Evolutionary conservation across 345 rosid genomes (phyloP).

Genomic region (Eucalyptus cloeziana): DNA sequence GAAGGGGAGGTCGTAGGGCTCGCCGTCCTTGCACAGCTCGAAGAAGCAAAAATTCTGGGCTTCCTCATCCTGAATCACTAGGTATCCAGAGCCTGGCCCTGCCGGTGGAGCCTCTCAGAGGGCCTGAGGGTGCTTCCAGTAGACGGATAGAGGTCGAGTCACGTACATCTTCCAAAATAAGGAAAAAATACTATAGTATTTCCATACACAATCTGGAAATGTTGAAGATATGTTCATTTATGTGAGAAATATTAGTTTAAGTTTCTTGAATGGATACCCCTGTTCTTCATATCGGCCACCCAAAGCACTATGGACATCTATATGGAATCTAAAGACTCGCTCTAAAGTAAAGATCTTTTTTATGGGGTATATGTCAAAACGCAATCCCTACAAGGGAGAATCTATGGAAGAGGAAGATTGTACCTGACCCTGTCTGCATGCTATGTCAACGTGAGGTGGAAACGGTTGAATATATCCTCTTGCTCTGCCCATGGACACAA

Average conservation of each 20-base stretch:
- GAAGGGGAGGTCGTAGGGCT: conserved; percentile 8
- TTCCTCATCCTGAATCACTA: conserved; percentile 33
- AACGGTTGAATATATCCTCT: too few relatives aligned
- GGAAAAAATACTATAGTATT: neutral
- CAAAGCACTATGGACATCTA: neutral
- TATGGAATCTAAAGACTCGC: neutral
- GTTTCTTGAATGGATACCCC: too few relatives aligned
- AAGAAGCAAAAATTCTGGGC: conserved; percentile 5
- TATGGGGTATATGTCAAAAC: too few relatives aligned
- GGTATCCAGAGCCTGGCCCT: conserved; percentile 26
- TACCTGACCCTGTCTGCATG: too few relatives aligned
- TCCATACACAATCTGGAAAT: fast-evolving
- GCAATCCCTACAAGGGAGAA: too few relatives aligned
- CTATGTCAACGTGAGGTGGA: too few relatives aligned
- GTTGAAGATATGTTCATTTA: too few relatives aligned
- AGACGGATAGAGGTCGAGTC: conserved; percentile 28
- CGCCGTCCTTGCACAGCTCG: conserved; percentile 1
- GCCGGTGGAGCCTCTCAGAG: conserved; percentile 9
- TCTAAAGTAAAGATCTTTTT: neutral
- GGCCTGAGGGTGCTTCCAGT: conserved; percentile 3
- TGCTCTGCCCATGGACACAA: too few relatives aligned
- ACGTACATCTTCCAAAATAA: neutral
- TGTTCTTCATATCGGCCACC: neutral
- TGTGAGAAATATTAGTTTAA: too few relatives aligned
- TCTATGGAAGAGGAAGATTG: too few relatives aligned